Evolutionary conservation across 768 basidiomycete genomes (phyloP).

Genomic region (Hemileccinum impolitum): DNA sequence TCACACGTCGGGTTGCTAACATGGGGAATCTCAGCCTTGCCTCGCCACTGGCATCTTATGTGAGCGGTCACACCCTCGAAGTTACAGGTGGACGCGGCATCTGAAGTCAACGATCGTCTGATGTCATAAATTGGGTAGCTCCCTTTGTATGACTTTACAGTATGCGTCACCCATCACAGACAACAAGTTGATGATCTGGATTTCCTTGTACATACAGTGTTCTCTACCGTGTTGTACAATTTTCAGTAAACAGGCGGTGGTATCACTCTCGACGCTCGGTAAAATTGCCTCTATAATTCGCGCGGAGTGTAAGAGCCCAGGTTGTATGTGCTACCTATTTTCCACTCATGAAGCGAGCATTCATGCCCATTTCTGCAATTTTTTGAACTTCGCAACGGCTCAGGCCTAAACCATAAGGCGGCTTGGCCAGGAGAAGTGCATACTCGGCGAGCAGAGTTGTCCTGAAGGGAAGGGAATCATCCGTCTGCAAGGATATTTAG

Average conservation of each 20-base stretch:
- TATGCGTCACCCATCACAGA: not conserved
- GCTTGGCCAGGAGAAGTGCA: conserved; percentile 67
- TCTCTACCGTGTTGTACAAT: not conserved
- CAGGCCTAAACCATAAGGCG: conserved; percentile 73
- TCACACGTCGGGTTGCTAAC: conserved; percentile 3
- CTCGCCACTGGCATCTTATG: conserved; percentile 75
- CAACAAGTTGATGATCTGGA: not conserved
- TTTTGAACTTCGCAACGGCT: conserved; percentile 50
- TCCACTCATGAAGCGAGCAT: conserved; percentile 23
- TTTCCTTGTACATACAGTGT: not conserved
- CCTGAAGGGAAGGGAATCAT: conserved; percentile 76
- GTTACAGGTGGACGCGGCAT: conserved; percentile 82
- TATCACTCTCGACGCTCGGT: not conserved
- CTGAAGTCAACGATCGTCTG: conserved; percentile 25
- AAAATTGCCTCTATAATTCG: not conserved
- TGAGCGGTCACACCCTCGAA: conserved; percentile 80
- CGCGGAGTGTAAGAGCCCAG: too few relatives aligned
- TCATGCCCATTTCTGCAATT: conserved; percentile 63
- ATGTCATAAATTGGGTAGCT: not conserved
- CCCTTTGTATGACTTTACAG: too few relatives aligned
- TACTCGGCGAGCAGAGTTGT: conserved; percentile 76
- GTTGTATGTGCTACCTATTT: too few relatives aligned
- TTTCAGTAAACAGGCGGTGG: not conserved
- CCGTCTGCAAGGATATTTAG: conserved; percentile 51
- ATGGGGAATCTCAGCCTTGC: conserved; percentile 49